Evolutionary conservation across 2,329 filamentous ascomycete genomes (phyloP), one percentile per base, ranked within the genome.

Genomic region (Ramularia endophylla): DNA sequence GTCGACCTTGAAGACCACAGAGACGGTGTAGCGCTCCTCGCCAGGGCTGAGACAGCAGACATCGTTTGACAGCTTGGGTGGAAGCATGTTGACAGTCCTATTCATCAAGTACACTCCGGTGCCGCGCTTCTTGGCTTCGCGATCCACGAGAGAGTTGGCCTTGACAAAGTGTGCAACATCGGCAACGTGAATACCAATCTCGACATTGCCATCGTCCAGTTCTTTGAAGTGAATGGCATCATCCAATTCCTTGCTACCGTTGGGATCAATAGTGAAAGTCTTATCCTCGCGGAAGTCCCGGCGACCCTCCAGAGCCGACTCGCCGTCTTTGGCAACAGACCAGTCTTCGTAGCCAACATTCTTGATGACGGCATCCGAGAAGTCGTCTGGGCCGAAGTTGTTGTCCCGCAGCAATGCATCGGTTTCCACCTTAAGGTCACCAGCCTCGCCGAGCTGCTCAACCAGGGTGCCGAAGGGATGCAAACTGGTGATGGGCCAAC

Each of bases 401-500:
- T 98, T 98, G 71, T 98, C 92, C 47, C 92, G 84, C 38, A 98
- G 78, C 43, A 98, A 78, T 43, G 92, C 92, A 70, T 98, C 92
- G 2, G 92, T 98, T 70, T 98, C 92, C 43, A 98, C 90, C 70
- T 89, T 95, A 54, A 95, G 76, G 62, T 98, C 88, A 53, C 92
- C 92, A 86, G 97, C 97, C 63, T 87, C 87, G 48, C 92, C 92
- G 40, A 98, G 82, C 68, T 95, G 87, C 69, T 98, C 92, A 40
- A 97, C 89, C 34, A 98, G 80, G 7, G 92, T 98, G 62, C 92
- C 92, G 59, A 98, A 98, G 22, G 92, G 92, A 69, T 98, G 92
- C 41, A 98, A 80, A n/a, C 92, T 98, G 19, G 92, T 98, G 59
- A 98, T 98, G 50, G 92, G 92, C 92, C 92, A 98, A 61, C 92